Conservation (phyloP, 768 basidiomycete genomes). For the Pleurotus tuber-regium region DNA sequence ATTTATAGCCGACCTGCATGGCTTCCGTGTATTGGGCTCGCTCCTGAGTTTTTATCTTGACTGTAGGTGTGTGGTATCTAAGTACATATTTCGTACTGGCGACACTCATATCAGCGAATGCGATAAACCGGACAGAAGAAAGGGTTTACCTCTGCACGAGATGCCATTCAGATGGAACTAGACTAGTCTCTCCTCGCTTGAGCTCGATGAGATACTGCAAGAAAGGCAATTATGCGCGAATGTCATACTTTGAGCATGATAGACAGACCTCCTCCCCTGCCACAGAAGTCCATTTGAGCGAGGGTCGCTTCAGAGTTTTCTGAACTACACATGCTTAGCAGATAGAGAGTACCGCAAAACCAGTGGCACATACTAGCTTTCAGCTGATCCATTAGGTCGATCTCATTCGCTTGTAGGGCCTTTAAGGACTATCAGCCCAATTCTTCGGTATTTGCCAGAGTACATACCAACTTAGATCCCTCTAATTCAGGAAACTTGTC, state of each 20-base stretch:
- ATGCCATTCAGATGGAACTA: slow-evolving; percentile 56
- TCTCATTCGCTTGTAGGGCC: slow-evolving; percentile 67
- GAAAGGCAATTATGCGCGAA: neutral
- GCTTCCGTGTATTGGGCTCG: slow-evolving; percentile 74
- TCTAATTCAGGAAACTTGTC: slow-evolving; percentile 47
- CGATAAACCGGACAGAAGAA: neutral
- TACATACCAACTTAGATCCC: slow-evolving; percentile 55
- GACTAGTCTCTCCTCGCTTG: slow-evolving; percentile 51
- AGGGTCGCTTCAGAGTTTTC: slow-evolving; percentile 68
- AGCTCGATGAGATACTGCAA: slow-evolving; percentile 78
- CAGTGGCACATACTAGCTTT: slow-evolving; percentile 44
- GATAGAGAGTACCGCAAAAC: neutral
- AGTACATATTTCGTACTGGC: slow-evolving; percentile 66
- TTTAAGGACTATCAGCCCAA: slow-evolving; percentile 25
- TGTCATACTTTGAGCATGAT: neutral
- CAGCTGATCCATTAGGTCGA: slow-evolving; percentile 73
- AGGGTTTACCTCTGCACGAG: slow-evolving; percentile 58
- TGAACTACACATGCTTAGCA: slow-evolving; percentile 48
- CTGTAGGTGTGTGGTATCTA: slow-evolving; percentile 75
- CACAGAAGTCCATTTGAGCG: slow-evolving; percentile 65
- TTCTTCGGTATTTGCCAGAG: neutral
- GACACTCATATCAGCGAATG: neutral
- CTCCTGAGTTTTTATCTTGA: slow-evolving; percentile 61
- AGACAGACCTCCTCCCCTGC: slow-evolving; percentile 65
- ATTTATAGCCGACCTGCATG: slow-evolving; percentile 56